phyloP scores from a whole-genome alignment of 73 alveolate species.

The Urostyla sp. region DNA sequence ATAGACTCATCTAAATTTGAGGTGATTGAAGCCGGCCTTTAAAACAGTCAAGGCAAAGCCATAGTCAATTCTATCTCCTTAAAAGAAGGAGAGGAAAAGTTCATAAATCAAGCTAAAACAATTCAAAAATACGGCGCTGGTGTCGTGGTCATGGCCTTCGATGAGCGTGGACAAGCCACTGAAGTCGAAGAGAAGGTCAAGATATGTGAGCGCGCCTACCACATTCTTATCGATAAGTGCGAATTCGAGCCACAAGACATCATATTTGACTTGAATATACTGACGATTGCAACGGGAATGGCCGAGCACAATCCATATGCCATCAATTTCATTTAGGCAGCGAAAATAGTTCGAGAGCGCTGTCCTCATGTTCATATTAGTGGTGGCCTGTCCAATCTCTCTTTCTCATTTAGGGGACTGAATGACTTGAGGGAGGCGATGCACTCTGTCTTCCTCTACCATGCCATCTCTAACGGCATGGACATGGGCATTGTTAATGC shows the following conservation, averaged over 20 bases:
- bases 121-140: conserved; percentile 84
- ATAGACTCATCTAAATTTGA: conserved; percentile 87
- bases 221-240: conserved; percentile 62
- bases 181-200: conserved; percentile 75
- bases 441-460: conserved; percentile 79
- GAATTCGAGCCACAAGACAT: conserved; percentile 83
- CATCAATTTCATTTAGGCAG: conserved; percentile 84
- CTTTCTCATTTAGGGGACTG: conserved; percentile 86
- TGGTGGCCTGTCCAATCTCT: conserved; percentile 89
- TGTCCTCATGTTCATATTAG: conserved; percentile 72
- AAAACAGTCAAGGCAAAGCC: conserved; percentile 87
- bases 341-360: conserved; percentile 61
- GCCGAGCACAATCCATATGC: conserved; percentile 88
- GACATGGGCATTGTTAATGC: conserved; percentile 93
- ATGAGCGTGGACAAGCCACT: conserved; percentile 91
- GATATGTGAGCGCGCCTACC: conserved; percentile 81
- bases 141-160: conserved; percentile 94
- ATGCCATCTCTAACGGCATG: conserved; percentile 84
- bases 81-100: conserved; percentile 88
- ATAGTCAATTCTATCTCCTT: conserved; percentile 86
- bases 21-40: conserved; percentile 87
- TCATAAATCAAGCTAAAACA: conserved; percentile 69
- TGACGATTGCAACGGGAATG: conserved; percentile 91
- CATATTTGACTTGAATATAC: conserved; percentile 83
- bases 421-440: conserved; percentile 74